Conservation (phyloP, 257 asterid genomes). For the Ajuga chamaepitys region DNA sequence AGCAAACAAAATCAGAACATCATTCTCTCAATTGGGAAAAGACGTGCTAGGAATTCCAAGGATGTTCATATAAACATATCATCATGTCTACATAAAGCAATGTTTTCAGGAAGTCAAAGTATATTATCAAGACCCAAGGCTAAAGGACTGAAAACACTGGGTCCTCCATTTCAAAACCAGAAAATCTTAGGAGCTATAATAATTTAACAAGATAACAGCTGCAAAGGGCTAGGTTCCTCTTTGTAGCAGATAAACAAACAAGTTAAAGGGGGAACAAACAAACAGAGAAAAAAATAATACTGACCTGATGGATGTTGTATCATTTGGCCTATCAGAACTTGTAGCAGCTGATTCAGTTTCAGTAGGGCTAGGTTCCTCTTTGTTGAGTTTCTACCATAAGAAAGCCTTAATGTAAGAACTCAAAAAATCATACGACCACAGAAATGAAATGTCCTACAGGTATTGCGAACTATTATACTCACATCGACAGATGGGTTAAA, state of each 20-base stretch:
- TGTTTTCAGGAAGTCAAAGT: background rate
- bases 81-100: background rate
- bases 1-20: no score
- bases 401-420: slow-evolving; percentile 22
- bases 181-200: background rate
- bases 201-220: background rate
- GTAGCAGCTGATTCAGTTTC: slow-evolving; percentile 47
- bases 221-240: background rate
- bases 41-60: no score
- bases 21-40: background rate
- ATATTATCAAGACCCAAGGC: background rate
- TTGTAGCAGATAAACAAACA: no score
- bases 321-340: slow-evolving; percentile 43
- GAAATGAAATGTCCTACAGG: slow-evolving; percentile 1
- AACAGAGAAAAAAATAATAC: slow-evolving; percentile 12
- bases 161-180: background rate
- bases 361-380: slow-evolving; percentile 34
- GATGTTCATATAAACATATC: no score
- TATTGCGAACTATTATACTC: slow-evolving; percentile 37
- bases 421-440: background rate
- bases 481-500: slow-evolving; percentile 94
- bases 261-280: no score
- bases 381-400: slow-evolving; percentile 64
- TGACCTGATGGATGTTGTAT: slow-evolving; percentile 37
- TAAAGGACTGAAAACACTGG: background rate